Percentiles rank a stretch among this genome's conserved stretches.
phyloP scores from a whole-genome alignment of 805 yeast species.

The Debaryomyces prosopidis region DNA sequence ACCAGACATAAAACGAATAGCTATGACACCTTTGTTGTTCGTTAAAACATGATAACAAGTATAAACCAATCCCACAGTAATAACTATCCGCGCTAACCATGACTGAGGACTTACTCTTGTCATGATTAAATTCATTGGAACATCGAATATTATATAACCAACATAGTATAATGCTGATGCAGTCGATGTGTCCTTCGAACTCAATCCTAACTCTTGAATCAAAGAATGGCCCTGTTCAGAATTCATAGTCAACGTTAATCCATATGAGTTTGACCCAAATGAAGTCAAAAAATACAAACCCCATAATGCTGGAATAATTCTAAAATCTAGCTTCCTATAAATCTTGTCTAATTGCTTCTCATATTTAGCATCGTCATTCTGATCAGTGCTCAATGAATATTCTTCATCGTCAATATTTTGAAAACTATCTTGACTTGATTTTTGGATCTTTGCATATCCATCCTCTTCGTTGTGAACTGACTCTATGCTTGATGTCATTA shows the following conservation, averaged over 20 bases:
- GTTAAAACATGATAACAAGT: conserved; percentile 66
- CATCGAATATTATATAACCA: conserved; percentile 80
- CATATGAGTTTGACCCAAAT: conserved; percentile 75
- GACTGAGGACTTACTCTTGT: conserved; percentile 81
- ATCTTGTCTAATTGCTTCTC: conserved; percentile 47
- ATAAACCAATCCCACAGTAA: conserved; percentile 76
- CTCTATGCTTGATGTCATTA: not conserved
- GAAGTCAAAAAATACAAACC: conserved; percentile 74
- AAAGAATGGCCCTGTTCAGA: conserved; percentile 60
- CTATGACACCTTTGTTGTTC: conserved; percentile 63
- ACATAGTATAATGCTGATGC: conserved; percentile 83
- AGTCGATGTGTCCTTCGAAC: conserved; percentile 59
- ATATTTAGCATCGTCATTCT: conserved; percentile 3
- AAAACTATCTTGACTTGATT: not conserved
- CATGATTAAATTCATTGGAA: conserved; percentile 86
- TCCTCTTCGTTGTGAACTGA: not conserved
- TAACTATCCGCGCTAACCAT: conserved; percentile 78
- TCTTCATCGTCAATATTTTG: conserved; percentile 3
- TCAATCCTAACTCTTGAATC: conserved; percentile 48
- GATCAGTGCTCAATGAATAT: not conserved
- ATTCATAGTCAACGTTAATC: conserved; percentile 82
- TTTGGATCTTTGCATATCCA: not conserved
- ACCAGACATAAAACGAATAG: conserved; percentile 71
- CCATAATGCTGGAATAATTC: conserved; percentile 86
- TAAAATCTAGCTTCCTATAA: conserved; percentile 61